Percentiles rank a stretch among this genome's conserved stretches.
Evolutionary conservation across 257 asterid genomes (phyloP).

Genomic region (Solanum pinnatisectum): DNA sequence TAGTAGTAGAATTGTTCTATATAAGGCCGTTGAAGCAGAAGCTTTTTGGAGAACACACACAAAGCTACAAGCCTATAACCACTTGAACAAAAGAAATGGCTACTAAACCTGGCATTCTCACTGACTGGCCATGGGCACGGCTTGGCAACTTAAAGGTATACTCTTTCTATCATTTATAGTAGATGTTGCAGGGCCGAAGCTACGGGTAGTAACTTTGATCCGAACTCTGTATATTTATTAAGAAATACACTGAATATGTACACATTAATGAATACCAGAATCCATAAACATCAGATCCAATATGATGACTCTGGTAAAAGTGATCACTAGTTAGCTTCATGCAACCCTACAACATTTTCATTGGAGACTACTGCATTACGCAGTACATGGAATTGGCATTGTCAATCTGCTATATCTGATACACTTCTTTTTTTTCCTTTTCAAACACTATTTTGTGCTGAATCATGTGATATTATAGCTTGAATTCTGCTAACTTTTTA

Average conservation of each 20-base stretch:
- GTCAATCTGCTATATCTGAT: background rate
- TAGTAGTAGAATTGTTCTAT: background rate
- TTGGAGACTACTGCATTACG: background rate
- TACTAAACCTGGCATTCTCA: conserved; percentile 57
- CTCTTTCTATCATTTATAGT: background rate
- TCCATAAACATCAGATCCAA: background rate
- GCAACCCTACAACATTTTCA: background rate
- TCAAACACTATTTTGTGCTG: background rate
- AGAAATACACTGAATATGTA: background rate
- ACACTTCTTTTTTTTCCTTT: background rate
- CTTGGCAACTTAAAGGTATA: conserved; percentile 65
- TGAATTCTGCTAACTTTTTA: background rate
- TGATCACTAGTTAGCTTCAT: background rate
- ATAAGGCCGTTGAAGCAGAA: background rate
- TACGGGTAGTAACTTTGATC: background rate
- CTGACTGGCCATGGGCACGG: conserved; percentile 82
- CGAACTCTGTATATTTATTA: background rate
- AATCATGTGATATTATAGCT: background rate
- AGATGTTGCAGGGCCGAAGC: background rate
- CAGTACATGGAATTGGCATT: background rate
- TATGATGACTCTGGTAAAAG: background rate
- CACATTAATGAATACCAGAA: background rate
- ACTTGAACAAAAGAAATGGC: conserved; percentile 40
- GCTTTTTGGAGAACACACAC: background rate
- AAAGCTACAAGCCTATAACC: background rate